Conservation (phyloP, 2,329 filamentous ascomycete genomes). For the Ophiostoma quercus region DNA sequence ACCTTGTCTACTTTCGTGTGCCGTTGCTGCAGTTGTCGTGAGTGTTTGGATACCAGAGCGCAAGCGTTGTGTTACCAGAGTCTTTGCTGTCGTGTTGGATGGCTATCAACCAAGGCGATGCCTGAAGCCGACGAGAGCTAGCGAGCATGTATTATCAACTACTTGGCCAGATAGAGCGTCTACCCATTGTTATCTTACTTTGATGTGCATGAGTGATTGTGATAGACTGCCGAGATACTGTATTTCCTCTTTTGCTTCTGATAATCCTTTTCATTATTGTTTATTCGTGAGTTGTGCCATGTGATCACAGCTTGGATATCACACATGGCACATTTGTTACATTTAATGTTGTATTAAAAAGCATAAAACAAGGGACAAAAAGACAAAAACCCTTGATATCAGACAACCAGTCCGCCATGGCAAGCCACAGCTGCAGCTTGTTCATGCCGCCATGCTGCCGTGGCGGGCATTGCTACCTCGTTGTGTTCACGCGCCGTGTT, state of each 20-base stretch:
- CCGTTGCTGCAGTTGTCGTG: background rate
- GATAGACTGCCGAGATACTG: background rate
- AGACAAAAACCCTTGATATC: conserved; percentile 6
- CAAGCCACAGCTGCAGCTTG: background rate
- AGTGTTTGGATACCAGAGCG: background rate
- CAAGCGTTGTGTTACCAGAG: background rate
- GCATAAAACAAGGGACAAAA: background rate
- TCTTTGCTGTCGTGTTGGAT: background rate
- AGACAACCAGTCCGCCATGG: background rate
- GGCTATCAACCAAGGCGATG: background rate
- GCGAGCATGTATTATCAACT: too few relatives aligned
- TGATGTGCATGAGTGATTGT: too few relatives aligned
- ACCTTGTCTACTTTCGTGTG: background rate
- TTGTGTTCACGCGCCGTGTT: background rate
- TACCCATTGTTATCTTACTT: too few relatives aligned
- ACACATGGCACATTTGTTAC: background rate
- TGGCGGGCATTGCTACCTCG: background rate
- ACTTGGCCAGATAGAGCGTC: too few relatives aligned
- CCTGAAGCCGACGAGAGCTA: background rate
- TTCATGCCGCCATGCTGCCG: background rate
- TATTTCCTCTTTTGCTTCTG: background rate
- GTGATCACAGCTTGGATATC: background rate
- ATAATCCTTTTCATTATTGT: background rate
- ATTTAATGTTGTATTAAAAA: background rate
- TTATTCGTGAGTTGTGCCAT: background rate